Evolutionary conservation across 2,329 filamentous ascomycete species (phyloP), one percentile per base, ranked within the genome.

Genomic region (Podosphaera aphanis): DNA sequence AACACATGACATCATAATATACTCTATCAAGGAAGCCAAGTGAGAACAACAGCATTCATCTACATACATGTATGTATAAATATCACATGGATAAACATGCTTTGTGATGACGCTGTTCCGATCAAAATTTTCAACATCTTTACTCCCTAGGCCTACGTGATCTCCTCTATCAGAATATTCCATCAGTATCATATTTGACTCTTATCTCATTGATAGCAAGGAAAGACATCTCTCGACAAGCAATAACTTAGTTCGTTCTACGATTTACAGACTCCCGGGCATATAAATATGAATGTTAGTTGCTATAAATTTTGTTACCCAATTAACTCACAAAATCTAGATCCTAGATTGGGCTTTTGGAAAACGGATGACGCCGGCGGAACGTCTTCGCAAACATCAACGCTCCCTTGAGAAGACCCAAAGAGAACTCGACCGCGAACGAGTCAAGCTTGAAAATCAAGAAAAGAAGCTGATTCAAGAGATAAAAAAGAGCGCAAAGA

Each of bases 321-420:
- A 33, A 20, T 18, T 31, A 8, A 10, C 36, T 44, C 16, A 44
- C 16, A 20, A 44, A 13, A 19, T 44, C 15, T 27, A 94, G 83
- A 83, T 95, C 60, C 74, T 98, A 50, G 90, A 98, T 74, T 98
- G 90, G 86, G 88, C 88, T 35, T 98, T 98, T 60, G 90, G 90
- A 54, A 95, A 94, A 74, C 90, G 90, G 64, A 92, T 95, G 74
- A 98, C 90, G 69, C 88, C 90, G 3, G 84, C 85, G 20, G 82
- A 90, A 71, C 79, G 83, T 62, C 69, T 88, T 62, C 78, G 83
- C 63, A 88, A 88, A 70, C 93, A 98, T 64, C 90, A 95, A 66
- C 77, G 90, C 56, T 85, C 90, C 54, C 77, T 98, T 52, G 90
- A 98, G 64, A 93, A 94, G 68, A 93, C 90, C 10, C 90, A 95